phyloP scores from a whole-genome alignment of 2,329 filamentous ascomycete species.

The Xylariaceae sp. region DNA sequence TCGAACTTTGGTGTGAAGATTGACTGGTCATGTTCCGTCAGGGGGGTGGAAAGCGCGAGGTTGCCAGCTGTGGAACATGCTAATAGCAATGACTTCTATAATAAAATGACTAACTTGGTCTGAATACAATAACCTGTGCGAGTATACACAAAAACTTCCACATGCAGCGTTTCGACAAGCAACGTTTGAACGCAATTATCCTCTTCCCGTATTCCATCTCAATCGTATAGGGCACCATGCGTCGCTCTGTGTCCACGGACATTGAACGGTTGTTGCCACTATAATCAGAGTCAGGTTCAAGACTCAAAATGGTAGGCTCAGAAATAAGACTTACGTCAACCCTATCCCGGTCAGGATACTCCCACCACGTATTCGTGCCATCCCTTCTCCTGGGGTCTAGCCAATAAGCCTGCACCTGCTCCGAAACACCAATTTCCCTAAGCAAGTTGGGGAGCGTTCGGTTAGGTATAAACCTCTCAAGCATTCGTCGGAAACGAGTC shows the following conservation, averaged over 20 bases:
- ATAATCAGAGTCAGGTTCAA: background rate
- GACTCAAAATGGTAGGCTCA: background rate
- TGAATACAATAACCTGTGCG: too few species aligned
- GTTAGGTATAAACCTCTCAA: background rate
- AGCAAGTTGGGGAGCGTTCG: slow-evolving; percentile 7
- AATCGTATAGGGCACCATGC: slow-evolving; percentile 14
- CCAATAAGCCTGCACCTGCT: slow-evolving; percentile 9
- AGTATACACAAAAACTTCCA: too few species aligned
- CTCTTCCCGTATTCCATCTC: background rate
- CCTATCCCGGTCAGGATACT: slow-evolving; percentile 18
- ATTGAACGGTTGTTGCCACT: background rate
- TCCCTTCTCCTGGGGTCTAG: slow-evolving; percentile 6
- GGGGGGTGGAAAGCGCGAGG: too few species aligned
- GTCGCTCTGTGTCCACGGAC: slow-evolving; percentile 13
- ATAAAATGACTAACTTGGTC: too few species aligned
- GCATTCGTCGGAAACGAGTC: background rate
- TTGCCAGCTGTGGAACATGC: too few species aligned
- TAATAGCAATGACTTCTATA: too few species aligned
- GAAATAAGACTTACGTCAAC: slow-evolving; percentile 20
- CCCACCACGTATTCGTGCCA: slow-evolving; percentile 2
- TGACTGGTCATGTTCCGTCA: too few species aligned
- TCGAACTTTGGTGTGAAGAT: too few species aligned
- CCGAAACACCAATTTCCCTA: slow-evolving; percentile 3
- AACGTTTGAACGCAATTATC: too few species aligned
- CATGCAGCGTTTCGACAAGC: too few species aligned